A percentile compares a stretch with the other conserved stretches of the same genome.
Conservation (phyloP, 2,329 filamentous ascomycete genomes). For the Epichloe gansuensis region DNA sequence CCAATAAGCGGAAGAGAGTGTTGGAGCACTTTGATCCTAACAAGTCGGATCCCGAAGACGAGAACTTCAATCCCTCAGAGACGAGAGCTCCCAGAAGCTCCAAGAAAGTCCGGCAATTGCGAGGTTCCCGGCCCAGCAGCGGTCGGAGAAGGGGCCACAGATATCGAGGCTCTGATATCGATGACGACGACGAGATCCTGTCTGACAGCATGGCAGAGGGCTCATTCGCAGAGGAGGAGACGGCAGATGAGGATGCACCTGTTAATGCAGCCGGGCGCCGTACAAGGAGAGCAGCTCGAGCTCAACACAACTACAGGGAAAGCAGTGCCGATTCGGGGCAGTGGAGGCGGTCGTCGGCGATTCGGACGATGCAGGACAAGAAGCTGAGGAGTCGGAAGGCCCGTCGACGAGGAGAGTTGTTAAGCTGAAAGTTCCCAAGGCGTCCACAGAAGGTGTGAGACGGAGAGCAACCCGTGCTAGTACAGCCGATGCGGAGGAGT, state of each 20-base stretch:
- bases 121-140: slow-evolving; percentile 17
- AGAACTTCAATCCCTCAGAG: slow-evolving; percentile 49
- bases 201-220: slow-evolving; percentile 41
- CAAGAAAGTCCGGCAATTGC: slow-evolving; percentile 30
- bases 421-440: slow-evolving; percentile 30
- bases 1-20: slow-evolving; percentile 43
- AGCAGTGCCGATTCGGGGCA: slow-evolving; percentile 28
- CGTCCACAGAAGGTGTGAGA: slow-evolving; percentile 17
- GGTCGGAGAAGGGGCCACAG: slow-evolving; percentile 24
- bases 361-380: slow-evolving; percentile 14
- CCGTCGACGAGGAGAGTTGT: slow-evolving; percentile 28
- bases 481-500: slow-evolving; percentile 42
- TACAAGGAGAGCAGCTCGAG: slow-evolving; percentile 35
- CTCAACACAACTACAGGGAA: slow-evolving; percentile 35
- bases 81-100: slow-evolving; percentile 28
- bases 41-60: slow-evolving; percentile 53
- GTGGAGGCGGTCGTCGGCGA: slow-evolving; percentile 18
- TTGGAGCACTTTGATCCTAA: slow-evolving; percentile 52
- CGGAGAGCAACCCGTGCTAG: slow-evolving; percentile 40
- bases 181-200: slow-evolving; percentile 45
- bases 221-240: slow-evolving; percentile 33
- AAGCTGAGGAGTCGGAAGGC: slow-evolving; percentile 15
- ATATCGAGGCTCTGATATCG: slow-evolving; percentile 51
- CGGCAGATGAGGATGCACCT: slow-evolving; percentile 27
- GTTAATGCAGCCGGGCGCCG: slow-evolving; percentile 36